Base-by-base conservation (phyloP, 306 rosid species). In the Neltuma alba region DNA sequence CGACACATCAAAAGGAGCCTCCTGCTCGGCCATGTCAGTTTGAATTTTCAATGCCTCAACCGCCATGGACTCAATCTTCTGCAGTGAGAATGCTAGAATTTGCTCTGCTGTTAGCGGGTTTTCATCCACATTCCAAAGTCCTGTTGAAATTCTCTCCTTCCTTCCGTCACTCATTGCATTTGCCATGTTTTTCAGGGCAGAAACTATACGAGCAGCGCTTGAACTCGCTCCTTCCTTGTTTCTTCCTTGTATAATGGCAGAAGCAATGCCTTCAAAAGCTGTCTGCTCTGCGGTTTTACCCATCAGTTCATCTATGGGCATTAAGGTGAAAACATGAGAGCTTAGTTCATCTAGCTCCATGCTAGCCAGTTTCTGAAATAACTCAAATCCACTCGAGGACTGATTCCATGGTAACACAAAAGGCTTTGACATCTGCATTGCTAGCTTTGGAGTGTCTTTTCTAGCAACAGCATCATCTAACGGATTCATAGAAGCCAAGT, bases 231-330 rank as follows among this genome's bases (percentile, higher is more conserved):
- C 97, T 85, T 96, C 99, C 83, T 85, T 93, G 90, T 82, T 93
- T 81, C 99, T 85, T 36, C 98, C 98, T 72, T 96, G 92, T 81
- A 96, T 88, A 79, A 96, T 89, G 30, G 93, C 90, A 12, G 93
- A 87, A 34, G 98, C 99, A 63, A 93, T 91, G 86, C 99, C 99
- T 88, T 91, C 97, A 25, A 96, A 96, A 78, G 99, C 98, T 80
- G 93, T 77, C 81, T 96, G 96, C 85, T 96, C 99, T 9, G 98
- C 96, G 6, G 96, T 96, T 89, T 96, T 96, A 10, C 92, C 98
- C 36, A 86, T 84, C 61, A 96, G 83, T 44, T 96, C 98, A 71
- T 96, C 98, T 82, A 91, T 82, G 8, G 94, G 85, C 94, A 90
- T 89, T 77, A 92, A 73, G 79, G 79, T 76, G 48, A 87, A 79